A percentile compares a stretch with the other conserved stretches of the same genome.
Conservation (phyloP, 1,139 yeast species). For the Yamadazyma triangularis region DNA sequence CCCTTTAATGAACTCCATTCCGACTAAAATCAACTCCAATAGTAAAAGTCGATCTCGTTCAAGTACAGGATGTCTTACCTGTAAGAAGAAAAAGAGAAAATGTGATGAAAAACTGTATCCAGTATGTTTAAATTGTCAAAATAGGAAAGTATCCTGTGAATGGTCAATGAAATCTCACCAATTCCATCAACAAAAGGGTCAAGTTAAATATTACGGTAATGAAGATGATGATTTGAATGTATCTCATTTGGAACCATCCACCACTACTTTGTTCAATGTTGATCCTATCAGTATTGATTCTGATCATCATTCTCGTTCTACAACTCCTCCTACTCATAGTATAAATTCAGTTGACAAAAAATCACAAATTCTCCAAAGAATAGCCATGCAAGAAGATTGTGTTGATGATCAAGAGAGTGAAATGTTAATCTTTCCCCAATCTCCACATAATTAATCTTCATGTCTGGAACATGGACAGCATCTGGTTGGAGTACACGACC, state of each 20-base stretch:
- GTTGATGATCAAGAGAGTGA: constrained; percentile 21
- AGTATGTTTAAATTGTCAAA: constrained; percentile 26
- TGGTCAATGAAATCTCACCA: constrained; percentile 32
- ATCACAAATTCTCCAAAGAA: constrained; percentile 14
- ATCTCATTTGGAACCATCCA: background rate
- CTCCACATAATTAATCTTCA: background rate
- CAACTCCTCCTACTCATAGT: no score
- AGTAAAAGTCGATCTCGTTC: constrained; percentile 18
- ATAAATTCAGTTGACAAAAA: no score
- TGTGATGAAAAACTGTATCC: constrained; percentile 40
- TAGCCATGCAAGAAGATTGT: constrained; percentile 42
- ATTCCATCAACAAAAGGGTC: constrained; percentile 18
- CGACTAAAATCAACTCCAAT: constrained; percentile 8
- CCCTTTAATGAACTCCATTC: background rate
- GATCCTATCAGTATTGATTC: background rate
- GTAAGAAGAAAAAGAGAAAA: constrained; percentile 36
- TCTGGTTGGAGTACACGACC: no score
- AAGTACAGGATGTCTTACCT: constrained; percentile 37
- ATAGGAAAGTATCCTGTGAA: constrained; percentile 21
- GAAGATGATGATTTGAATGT: background rate
- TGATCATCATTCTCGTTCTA: constrained; percentile 1
- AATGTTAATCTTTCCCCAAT: background rate
- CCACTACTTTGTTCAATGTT: background rate
- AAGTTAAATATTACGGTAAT: constrained; percentile 23
- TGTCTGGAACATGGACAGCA: background rate